Conservation (phyloP, 331 rosid genomes). For the Pyrus hybrid region DNA sequence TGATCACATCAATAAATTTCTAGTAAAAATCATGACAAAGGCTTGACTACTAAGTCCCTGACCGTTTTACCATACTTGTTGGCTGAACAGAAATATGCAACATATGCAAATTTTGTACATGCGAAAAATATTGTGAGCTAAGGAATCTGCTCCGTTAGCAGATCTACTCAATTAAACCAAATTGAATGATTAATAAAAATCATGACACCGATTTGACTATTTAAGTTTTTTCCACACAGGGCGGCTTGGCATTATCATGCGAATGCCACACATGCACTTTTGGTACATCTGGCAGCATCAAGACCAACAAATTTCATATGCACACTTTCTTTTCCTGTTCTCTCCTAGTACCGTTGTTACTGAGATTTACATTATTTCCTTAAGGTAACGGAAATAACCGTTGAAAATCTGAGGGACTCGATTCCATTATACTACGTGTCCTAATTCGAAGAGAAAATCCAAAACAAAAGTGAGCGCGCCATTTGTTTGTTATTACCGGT, state of each 20-base stretch:
- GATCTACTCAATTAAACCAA: not conserved
- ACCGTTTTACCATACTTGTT: not conserved
- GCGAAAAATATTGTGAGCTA: not conserved
- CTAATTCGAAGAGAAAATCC: not conserved
- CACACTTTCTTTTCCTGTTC: not conserved
- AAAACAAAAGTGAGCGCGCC: not conserved
- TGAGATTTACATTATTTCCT: not conserved
- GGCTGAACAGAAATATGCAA: not conserved
- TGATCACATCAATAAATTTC: not conserved
- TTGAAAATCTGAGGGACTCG: not conserved
- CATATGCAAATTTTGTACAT: not conserved
- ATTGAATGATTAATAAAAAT: not conserved
- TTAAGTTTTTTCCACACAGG: not conserved
- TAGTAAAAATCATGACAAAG: not conserved
- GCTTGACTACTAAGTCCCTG: not conserved
- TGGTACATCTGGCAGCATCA: not conserved
- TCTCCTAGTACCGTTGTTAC: not conserved
- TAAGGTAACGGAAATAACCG: not conserved
- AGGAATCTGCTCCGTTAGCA: not conserved
- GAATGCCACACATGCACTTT: not conserved
- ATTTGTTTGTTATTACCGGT: not conserved
- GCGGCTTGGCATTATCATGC: not conserved
- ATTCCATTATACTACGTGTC: not conserved
- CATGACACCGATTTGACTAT: not conserved
- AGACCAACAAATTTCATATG: not conserved